Evolutionary conservation across 495 filamentous ascomycete genomes (phyloP), one percentile per base, ranked within the genome.

Genomic region (Antarctomyces pellizariae): DNA sequence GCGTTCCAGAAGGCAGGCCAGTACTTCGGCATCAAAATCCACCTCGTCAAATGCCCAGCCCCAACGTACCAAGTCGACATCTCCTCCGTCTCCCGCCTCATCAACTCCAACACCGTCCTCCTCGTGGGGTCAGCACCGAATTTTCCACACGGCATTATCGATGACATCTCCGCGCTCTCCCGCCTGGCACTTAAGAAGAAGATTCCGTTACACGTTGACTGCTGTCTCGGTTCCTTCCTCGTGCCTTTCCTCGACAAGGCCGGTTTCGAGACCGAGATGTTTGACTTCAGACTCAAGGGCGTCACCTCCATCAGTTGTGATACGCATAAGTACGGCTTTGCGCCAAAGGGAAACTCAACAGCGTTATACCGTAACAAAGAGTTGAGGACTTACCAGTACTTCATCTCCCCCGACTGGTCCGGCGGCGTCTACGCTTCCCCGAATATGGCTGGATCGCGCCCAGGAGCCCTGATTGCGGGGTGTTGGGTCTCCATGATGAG

Each of bases 321-420:
- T 45, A 99, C 86, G 16, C 86, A 97, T 55, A 97, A 97, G 48
- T 97, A 99, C 47, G 86, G 86, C 13, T 99, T 99, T 49, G 89
- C 86, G 0, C 86, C 86, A 13, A 95, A 95, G 51, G 86, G 86
- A 29, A 95, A 86, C 56, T 78, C 70, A 15, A 83, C 80, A 5
- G 51, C 92, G 10, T 64, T 99, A 29, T 95, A 95, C 57, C 78
- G 89, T 41, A 76, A 63, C 29, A 55, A 67, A 21, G 49, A 62
- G 22, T 65, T 90, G 25, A 70, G 86, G 33, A 58, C 61, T 18
- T 75, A 92, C 45, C 86, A 93, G 45, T 99, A 99, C 57, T 95
- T 91, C 48, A 67, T 99, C 47, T 80, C 75, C 18, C 72, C 89
- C 3, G 72, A 84, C 46, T 99, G 86, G 86, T 71, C 74, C 20